phyloP scores from a whole-genome alignment of 2,329 filamentous ascomycete species.

The Neurospora crassa region DNA sequence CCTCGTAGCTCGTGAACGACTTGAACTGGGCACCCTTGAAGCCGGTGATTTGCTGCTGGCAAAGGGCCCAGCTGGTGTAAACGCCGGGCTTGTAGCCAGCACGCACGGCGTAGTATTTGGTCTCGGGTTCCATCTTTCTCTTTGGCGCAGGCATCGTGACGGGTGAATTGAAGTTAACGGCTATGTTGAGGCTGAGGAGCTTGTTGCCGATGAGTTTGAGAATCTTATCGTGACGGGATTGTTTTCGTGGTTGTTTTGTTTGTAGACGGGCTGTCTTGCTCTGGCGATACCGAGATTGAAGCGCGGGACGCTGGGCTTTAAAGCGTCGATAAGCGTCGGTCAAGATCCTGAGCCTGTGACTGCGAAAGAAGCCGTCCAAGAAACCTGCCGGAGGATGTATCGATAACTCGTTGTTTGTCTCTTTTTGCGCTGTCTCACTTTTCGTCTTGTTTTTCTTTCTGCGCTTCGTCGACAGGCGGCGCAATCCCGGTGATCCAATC shows the following conservation, averaged over 20 bases:
- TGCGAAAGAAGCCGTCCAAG: neutral
- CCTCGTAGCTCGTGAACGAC: constrained; percentile 61
- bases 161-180: neutral
- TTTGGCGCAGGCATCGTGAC: constrained; percentile 21
- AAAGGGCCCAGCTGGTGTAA: constrained; percentile 53
- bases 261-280: neutral
- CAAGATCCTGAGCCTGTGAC: neutral
- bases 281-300: neutral
- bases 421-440: neutral
- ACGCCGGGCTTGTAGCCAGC: constrained; percentile 48
- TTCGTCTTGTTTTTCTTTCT: neutral
- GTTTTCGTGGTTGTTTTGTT: neutral
- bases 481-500: neutral
- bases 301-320: neutral
- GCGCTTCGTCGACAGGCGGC: neutral
- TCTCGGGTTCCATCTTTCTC: constrained; percentile 35
- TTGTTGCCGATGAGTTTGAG: neutral
- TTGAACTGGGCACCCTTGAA: constrained; percentile 65
- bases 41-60: constrained; percentile 49
- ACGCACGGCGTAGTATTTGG: constrained; percentile 56
- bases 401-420: neutral
- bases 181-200: neutral
- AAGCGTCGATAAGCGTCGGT: neutral
- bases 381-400: neutral
- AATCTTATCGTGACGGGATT: neutral